Percentiles rank a stretch among this genome's conserved stretches.
Conservation (phyloP, 208 protist species). For the Trypanosoma lewisi region DNA sequence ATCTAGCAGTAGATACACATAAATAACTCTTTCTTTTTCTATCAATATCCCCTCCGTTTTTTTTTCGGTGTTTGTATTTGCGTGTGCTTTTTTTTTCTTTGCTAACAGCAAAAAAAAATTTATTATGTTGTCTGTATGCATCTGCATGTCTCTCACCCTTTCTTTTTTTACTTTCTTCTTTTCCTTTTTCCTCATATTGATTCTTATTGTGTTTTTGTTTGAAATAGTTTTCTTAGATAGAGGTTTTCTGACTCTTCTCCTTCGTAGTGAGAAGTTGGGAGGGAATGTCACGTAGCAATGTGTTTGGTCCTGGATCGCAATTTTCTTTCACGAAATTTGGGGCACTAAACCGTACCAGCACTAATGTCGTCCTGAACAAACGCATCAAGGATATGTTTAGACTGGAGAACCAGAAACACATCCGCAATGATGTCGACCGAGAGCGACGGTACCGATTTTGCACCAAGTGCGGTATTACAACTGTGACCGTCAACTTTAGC, state of each 20-base stretch:
- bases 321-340: conserved; percentile 89
- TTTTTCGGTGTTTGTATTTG: conserved; percentile 15
- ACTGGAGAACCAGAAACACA: conserved; percentile 82
- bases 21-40: neutral
- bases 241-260: too few relatives aligned
- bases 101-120: too few relatives aligned
- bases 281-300: conserved; percentile 74
- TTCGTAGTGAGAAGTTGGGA: neutral
- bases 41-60: conserved; percentile 5
- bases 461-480: conserved; percentile 81
- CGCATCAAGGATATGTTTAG: conserved; percentile 79
- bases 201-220: neutral
- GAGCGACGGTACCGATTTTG: conserved; percentile 84
- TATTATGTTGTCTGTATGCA: neutral
- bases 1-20: too few relatives aligned
- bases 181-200: conserved; percentile 13
- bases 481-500: conserved; percentile 85
- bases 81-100: too few relatives aligned
- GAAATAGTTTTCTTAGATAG: too few relatives aligned
- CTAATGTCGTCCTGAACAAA: conserved; percentile 34
- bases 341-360: conserved; percentile 37
- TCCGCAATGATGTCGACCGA: conserved; percentile 58
- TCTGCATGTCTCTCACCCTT: neutral
- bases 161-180: conserved; percentile 14
- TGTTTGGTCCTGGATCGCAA: conserved; percentile 78